phyloP scores from a whole-genome alignment of 495 filamentous ascomycete species.

The Echria macrotheca region DNA sequence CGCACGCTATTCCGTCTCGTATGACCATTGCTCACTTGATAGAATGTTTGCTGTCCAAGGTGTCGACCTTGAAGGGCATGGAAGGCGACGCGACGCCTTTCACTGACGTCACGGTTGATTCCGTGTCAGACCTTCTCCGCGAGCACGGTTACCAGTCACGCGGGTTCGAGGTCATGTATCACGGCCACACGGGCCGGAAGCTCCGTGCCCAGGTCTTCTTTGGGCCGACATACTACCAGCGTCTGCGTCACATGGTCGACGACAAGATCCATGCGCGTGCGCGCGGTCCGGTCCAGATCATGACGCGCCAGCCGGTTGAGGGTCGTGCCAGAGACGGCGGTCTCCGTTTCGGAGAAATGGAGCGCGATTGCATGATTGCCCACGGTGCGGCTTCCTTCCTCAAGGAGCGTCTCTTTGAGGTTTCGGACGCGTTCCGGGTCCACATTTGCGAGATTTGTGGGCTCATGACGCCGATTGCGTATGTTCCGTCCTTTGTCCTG shows the following conservation, averaged over 20 bases:
- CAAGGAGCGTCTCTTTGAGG: constrained; percentile 95
- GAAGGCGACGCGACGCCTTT: constrained; percentile 98
- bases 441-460: constrained; percentile 99
- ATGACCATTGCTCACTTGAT: constrained; percentile 99
- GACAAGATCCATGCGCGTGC: constrained; percentile 99
- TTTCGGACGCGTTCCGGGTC: constrained; percentile 95
- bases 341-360: constrained; percentile 99
- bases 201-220: constrained; percentile 91
- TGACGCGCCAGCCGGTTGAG: constrained; percentile 97
- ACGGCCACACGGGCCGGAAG: constrained; percentile 93
- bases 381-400: constrained; percentile 95
- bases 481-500: constrained; percentile 45
- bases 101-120: constrained; percentile 94
- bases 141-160: constrained; percentile 93
- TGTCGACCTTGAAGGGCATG: constrained; percentile 79
- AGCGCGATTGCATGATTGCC: constrained; percentile 99
- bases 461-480: constrained; percentile 98
- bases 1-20: constrained; percentile 97
- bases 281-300: constrained; percentile 90
- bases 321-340: constrained; percentile 96
- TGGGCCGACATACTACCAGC: constrained; percentile 98
- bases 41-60: constrained; percentile 95
- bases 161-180: constrained; percentile 98
- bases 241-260: constrained; percentile 98
- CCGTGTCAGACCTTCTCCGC: constrained; percentile 82